Evolutionary conservation across 306 rosid genomes (phyloP).

Genomic region (Lupinus albus): DNA sequence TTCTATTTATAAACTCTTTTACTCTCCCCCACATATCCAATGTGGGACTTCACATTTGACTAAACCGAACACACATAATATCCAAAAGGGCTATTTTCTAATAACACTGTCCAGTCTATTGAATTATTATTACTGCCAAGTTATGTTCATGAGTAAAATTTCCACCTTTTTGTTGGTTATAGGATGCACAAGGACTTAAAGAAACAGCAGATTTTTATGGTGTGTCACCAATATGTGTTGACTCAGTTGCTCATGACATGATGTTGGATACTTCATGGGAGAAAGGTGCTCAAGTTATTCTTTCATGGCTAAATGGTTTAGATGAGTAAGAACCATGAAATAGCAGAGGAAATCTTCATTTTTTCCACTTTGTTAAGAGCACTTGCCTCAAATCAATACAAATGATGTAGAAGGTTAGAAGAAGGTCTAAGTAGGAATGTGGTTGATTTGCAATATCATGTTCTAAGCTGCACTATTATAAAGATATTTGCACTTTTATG

Average conservation of each 20-base stretch:
- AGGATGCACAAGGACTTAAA: slow-evolving; percentile 72
- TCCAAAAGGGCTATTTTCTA: too few species aligned
- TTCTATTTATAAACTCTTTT: too few species aligned
- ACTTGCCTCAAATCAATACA: background rate
- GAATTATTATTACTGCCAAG: slow-evolving; percentile 2
- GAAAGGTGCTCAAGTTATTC: slow-evolving; percentile 67
- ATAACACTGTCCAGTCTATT: slow-evolving; percentile 10
- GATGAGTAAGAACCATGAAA: slow-evolving; percentile 29
- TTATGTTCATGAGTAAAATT: background rate
- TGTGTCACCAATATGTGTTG: slow-evolving; percentile 57
- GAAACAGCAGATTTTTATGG: slow-evolving; percentile 78
- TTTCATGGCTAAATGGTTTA: slow-evolving; percentile 64
- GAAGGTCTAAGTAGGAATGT: slow-evolving; percentile 25
- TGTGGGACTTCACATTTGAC: too few species aligned
- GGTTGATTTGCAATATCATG: slow-evolving; percentile 1
- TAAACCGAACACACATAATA: too few species aligned
- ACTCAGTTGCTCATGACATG: slow-evolving; percentile 83
- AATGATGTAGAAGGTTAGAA: slow-evolving; percentile 26
- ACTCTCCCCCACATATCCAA: too few species aligned
- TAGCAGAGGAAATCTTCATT: slow-evolving; percentile 16
- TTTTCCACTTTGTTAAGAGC: slow-evolving; percentile 8
- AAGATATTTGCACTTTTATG: background rate
- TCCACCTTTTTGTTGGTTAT: slow-evolving; percentile 8
- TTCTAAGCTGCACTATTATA: slow-evolving; percentile 2
- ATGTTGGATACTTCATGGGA: slow-evolving; percentile 85